Conservation (phyloP, 1,284 basidiomycete genomes). For the Filobasidium uniguttulatum region DNA sequence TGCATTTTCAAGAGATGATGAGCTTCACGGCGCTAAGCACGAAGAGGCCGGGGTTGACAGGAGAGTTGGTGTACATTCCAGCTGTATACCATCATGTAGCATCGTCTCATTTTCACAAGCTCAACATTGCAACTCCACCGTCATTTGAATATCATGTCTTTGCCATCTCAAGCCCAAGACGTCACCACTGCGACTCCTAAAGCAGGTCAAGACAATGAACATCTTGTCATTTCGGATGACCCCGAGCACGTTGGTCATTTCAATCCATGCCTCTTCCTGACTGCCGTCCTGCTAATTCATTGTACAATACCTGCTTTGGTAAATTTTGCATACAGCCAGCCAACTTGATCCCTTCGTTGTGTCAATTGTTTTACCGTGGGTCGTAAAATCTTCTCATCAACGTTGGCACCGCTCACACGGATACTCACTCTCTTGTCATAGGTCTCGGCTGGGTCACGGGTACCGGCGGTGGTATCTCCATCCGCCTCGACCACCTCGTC, state of each 20-base stretch:
- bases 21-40: no score
- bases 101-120: no score
- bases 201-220: constrained; percentile 26
- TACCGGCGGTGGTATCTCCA: constrained; percentile 48
- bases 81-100: no score
- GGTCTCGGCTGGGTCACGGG: constrained; percentile 50
- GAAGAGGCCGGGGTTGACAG: no score
- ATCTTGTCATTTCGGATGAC: constrained; percentile 35
- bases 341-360: constrained; percentile 65
- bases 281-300: neutral
- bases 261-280: neutral
- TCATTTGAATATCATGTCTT: no score
- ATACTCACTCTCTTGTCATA: constrained; percentile 37
- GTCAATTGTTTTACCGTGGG: constrained; percentile 41
- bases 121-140: no score
- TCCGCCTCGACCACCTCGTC: constrained; percentile 48
- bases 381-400: constrained; percentile 21
- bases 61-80: no score
- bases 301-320: no score
- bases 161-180: no score
- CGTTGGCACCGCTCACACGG: neutral
- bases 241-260: constrained; percentile 35
- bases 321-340: no score
- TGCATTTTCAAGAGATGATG: no score
- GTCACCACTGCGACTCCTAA: no score